These are phyloP conservation scores for Hymenoscyphus salicellus DNA, from an alignment of 2,329 filamentous ascomycete species.

Conservation along the genomic window DNA sequence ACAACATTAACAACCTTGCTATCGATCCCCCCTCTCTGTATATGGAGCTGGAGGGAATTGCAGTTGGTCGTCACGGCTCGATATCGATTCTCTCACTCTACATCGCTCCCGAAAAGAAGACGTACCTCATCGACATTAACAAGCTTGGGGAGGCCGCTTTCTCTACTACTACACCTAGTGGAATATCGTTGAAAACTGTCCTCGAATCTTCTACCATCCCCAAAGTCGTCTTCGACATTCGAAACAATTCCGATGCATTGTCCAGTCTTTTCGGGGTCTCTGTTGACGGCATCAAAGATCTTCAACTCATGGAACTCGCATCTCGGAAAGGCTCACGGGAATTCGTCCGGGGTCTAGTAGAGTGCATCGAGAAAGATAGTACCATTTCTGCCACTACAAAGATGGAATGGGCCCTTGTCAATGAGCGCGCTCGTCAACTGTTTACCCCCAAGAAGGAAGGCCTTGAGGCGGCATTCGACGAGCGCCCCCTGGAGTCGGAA, in stretches of 20 bases:
- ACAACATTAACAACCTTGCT: too few species aligned
- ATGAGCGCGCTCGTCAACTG: too few species aligned
- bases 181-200: neutral
- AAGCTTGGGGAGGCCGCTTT: neutral
- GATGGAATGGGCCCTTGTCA: too few species aligned
- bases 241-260: neutral
- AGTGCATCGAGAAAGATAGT: too few species aligned
- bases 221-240: neutral
- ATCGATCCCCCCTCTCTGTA: neutral
- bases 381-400: too few species aligned
- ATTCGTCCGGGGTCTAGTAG: neutral
- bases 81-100: neutral
- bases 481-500: too few species aligned
- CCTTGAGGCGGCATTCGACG: too few species aligned
- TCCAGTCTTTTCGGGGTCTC: neutral
- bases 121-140: neutral
- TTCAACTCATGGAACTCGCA: neutral
- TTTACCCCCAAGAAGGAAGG: too few species aligned
- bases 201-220: neutral
- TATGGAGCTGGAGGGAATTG: neutral
- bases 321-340: neutral
- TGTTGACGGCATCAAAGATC: neutral
- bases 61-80: neutral
- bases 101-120: neutral
- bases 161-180: too few species aligned